Percentiles rank a stretch among this genome's conserved stretches.
These are phyloP conservation scores for Penicillium sclerotigenum DNA, from an alignment of 2,329 filamentous ascomycete species.

Conservation along the genomic window DNA sequence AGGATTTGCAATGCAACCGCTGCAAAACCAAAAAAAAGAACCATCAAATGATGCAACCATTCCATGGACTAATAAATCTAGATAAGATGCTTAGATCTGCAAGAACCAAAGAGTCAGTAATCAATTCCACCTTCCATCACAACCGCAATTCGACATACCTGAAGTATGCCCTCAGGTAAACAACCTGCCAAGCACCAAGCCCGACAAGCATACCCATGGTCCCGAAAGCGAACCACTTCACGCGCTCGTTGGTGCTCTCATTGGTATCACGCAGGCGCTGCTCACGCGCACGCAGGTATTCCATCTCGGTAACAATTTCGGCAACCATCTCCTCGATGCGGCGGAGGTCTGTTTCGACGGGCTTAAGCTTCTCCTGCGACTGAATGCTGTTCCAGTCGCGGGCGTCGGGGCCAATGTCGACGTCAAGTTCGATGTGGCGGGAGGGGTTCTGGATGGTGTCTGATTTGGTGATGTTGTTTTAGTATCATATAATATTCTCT, in stretches of 20 bases:
- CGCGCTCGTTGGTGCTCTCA: slow-evolving; percentile 97
- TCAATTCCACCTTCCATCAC: not conserved
- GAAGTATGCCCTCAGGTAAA: slow-evolving; percentile 97
- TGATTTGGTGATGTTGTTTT: slow-evolving; percentile 13
- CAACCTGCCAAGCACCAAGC: slow-evolving; percentile 93
- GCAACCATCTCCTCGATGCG: slow-evolving; percentile 85
- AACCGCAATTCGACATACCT: slow-evolving; percentile 51
- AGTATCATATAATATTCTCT: not conserved
- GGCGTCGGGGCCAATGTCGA: slow-evolving; percentile 94
- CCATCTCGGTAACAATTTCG: slow-evolving; percentile 92
- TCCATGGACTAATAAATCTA: slow-evolving; percentile 35
- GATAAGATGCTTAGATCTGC: slow-evolving; percentile 67
- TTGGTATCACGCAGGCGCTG: slow-evolving; percentile 97
- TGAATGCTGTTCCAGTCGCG: slow-evolving; percentile 98
- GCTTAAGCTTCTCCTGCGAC: slow-evolving; percentile 95
- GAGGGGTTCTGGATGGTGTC: slow-evolving; percentile 48
- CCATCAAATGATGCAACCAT: slow-evolving; percentile 18
- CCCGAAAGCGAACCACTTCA: slow-evolving; percentile 96
- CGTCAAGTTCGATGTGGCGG: slow-evolving; percentile 83
- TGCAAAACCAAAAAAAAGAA: slow-evolving; percentile 11
- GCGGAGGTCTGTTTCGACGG: slow-evolving; percentile 89
- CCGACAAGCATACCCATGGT: slow-evolving; percentile 89
- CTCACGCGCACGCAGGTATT: slow-evolving; percentile 84
- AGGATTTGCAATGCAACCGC: slow-evolving; percentile 11
- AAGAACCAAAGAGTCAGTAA: slow-evolving; percentile 11